These are phyloP conservation scores for Cnidoscolus chayamansa DNA, from an alignment of 441 rosid genomes.

Conservation along the genomic window DNA sequence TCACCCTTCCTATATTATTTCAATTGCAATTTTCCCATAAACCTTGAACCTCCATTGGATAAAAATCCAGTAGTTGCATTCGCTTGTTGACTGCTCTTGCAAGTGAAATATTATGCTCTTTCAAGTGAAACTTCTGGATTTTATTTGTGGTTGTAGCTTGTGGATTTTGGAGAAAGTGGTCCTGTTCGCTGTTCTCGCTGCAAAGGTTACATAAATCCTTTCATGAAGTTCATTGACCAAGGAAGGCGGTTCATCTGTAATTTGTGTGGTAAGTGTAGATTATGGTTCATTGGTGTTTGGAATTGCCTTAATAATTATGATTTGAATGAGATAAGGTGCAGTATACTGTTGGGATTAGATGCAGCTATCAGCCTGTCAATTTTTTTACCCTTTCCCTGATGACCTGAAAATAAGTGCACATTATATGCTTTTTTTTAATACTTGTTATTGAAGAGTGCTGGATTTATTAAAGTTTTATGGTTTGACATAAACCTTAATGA, in stretches of 20 bases:
- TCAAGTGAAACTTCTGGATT: background rate
- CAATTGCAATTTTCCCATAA: background rate
- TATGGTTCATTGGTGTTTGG: background rate
- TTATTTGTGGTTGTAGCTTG: constrained; percentile 43
- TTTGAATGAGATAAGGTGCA: background rate
- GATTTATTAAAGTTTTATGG: background rate
- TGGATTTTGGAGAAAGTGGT: constrained; percentile 81
- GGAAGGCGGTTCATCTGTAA: constrained; percentile 67
- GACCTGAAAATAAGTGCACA: background rate
- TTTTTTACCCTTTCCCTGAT: background rate
- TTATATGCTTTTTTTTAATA: constrained; percentile 7
- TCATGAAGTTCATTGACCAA: constrained; percentile 71
- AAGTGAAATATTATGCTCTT: background rate
- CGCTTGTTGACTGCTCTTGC: background rate
- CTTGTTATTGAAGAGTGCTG: background rate
- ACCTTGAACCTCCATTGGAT: background rate
- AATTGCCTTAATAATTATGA: background rate
- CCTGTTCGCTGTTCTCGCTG: constrained; percentile 78
- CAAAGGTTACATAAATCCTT: constrained; percentile 73
- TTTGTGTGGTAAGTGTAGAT: constrained; percentile 54
- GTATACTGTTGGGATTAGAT: background rate
- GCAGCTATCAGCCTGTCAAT: background rate
- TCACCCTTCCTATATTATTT: background rate
- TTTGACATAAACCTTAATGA: constrained; percentile 6
- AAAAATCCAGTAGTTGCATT: background rate